Evolutionary conservation across 495 filamentous ascomycete species (phyloP).

Genomic region (Penicillium coprophilum): DNA sequence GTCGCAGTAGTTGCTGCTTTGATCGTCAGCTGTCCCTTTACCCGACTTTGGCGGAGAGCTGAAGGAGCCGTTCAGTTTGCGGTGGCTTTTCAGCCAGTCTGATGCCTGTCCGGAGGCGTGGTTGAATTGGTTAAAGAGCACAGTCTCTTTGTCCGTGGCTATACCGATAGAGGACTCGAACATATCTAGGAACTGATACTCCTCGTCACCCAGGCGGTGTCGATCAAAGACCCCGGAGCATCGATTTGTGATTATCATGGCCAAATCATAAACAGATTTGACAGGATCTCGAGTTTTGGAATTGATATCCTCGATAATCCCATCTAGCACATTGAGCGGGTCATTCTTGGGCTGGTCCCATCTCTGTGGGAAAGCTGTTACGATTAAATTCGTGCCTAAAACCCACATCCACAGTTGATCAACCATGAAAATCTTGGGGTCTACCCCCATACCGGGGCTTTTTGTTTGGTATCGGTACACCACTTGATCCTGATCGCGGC

Average conservation of each 20-base stretch:
- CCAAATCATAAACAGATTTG: conserved; percentile 63
- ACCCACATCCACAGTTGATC: conserved; percentile 76
- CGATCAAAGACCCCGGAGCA: conserved; percentile 67
- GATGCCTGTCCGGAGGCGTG: conserved; percentile 59
- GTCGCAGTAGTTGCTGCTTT: conserved; percentile 24
- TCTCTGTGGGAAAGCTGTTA: conserved; percentile 67
- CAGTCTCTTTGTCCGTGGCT: conserved; percentile 61
- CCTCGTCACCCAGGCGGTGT: conserved; percentile 59
- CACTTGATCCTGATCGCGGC: conserved; percentile 67
- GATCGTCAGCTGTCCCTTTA: conserved; percentile 10
- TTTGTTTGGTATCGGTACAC: conserved; percentile 62
- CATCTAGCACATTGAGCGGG: conserved; percentile 61
- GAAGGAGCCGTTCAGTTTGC: conserved; percentile 47
- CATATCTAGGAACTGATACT: conserved; percentile 71
- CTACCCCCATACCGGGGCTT: conserved; percentile 36
- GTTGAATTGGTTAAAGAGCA: conserved; percentile 65
- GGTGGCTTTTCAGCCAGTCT: conserved; percentile 60
- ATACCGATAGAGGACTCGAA: conserved; percentile 67
- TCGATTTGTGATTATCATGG: conserved; percentile 61
- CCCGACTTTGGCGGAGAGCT: conserved; percentile 19
- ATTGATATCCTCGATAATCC: conserved; percentile 67
- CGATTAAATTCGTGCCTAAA: conserved; percentile 61
- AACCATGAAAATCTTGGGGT: conserved; percentile 72
- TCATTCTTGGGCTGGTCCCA: conserved; percentile 73
- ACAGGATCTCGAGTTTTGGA: conserved; percentile 65